phyloP scores from a whole-genome alignment of 148 eudicot species.

The Rhododendron griersonianum region DNA sequence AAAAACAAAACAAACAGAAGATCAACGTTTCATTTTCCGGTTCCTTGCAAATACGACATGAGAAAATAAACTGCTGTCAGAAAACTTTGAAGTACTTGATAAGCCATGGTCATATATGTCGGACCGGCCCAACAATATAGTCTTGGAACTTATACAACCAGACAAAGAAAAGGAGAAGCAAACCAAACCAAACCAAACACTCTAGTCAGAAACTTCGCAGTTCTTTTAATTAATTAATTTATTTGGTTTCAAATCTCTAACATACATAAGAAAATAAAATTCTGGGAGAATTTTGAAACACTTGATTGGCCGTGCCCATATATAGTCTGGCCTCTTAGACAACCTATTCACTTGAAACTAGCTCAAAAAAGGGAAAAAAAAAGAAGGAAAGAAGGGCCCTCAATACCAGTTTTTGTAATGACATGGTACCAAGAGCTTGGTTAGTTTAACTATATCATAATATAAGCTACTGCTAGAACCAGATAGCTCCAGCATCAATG shows the following conservation, averaged over 20 bases:
- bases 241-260: not conserved
- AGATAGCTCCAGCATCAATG: slow-evolving; percentile 40
- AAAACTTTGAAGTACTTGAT: not conserved
- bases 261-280: not conserved
- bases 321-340: not conserved
- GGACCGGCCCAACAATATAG: too few relatives aligned
- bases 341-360: not conserved
- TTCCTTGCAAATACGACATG: not conserved
- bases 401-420: not conserved
- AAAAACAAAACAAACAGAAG: not conserved
- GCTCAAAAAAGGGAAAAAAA: not conserved
- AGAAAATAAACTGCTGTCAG: not conserved
- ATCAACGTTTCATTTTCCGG: not conserved
- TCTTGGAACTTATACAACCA: not conserved
- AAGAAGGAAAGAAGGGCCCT: not conserved
- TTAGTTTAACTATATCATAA: not conserved
- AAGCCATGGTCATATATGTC: not conserved
- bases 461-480: slow-evolving; percentile 32
- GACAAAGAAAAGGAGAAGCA: not conserved
- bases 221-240: not conserved
- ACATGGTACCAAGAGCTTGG: not conserved
- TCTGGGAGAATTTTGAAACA: not conserved
- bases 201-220: not conserved
- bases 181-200: not conserved
- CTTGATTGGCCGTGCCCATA: not conserved